Percentiles rank a stretch among this genome's conserved stretches.
phyloP scores from a whole-genome alignment of 2,329 filamentous ascomycete genomes.

The Teratosphaeria destructans region DNA sequence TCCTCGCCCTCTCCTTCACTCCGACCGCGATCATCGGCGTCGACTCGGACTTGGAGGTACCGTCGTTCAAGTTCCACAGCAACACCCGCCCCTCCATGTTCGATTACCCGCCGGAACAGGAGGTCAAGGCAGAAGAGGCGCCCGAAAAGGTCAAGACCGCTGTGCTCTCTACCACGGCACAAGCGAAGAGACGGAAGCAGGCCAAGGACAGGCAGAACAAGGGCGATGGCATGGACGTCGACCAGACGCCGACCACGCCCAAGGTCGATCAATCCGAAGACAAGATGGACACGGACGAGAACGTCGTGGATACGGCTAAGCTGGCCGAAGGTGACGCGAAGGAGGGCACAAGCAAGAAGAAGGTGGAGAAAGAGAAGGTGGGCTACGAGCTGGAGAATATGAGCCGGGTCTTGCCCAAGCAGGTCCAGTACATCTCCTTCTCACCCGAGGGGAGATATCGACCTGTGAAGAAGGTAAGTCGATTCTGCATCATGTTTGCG shows the following conservation, averaged over 20 bases:
- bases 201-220: conserved; percentile 86
- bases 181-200: conserved; percentile 88
- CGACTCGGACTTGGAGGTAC: conserved; percentile 66
- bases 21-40: conserved; percentile 92
- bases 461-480: conserved; percentile 75
- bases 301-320: conserved; percentile 30
- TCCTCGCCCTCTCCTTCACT: conserved; percentile 91
- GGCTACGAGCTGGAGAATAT: conserved; percentile 96
- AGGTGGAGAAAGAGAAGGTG: conserved; percentile 88
- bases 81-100: conserved; percentile 91
- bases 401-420: conserved; percentile 81
- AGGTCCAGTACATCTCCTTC: conserved; percentile 95
- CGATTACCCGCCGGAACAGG: conserved; percentile 93
- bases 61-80: conserved; percentile 90
- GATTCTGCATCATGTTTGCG: neutral
- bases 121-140: conserved; percentile 87
- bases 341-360: conserved; percentile 64
- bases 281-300: conserved; percentile 68
- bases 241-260: conserved; percentile 64
- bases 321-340: conserved; percentile 43
- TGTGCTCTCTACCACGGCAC: conserved; percentile 89
- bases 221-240: conserved; percentile 91
- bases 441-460: conserved; percentile 72
- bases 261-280: conserved; percentile 52
- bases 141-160: conserved; percentile 91